A percentile compares a stretch with the other conserved stretches of the same genome.
Evolutionary conservation across 2,329 filamentous ascomycete species (phyloP).

Genomic region (Trichoderma koningii): DNA sequence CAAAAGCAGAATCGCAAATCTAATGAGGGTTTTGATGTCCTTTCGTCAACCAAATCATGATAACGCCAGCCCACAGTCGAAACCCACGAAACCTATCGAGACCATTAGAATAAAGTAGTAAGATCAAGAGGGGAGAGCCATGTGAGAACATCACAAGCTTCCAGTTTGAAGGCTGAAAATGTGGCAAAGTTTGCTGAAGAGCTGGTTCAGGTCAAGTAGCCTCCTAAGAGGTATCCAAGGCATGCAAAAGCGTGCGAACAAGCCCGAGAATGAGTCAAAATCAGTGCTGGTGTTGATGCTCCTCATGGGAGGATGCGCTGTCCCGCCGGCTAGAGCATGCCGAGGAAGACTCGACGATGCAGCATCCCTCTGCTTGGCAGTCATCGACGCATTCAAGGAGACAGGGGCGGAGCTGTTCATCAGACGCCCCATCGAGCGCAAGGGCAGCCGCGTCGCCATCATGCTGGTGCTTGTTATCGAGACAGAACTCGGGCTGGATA

Average conservation of each 20-base stretch:
- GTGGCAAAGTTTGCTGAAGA: background rate
- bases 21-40: background rate
- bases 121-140: background rate
- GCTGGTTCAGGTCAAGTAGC: background rate
- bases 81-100: background rate
- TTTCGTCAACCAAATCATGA: background rate
- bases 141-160: background rate
- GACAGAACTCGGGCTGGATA: constrained; percentile 88
- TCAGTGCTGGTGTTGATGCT: constrained; percentile 26
- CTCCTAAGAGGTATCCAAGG: constrained; percentile 3
- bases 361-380: constrained; percentile 40
- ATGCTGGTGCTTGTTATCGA: constrained; percentile 51
- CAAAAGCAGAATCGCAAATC: background rate
- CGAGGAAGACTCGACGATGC: constrained; percentile 40
- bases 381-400: constrained; percentile 52
- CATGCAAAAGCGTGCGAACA: background rate
- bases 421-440: constrained; percentile 41
- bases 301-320: constrained; percentile 39
- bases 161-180: background rate
- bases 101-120: constrained; percentile 1
- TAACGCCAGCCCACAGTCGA: constrained; percentile 5
- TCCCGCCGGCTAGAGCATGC: constrained; percentile 42
- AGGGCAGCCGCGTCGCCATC: constrained; percentile 42
- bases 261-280: background rate
- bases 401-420: constrained; percentile 43